phyloP scores from a whole-genome alignment of 192 early-diverging fungal species.

The Chytriomyces hyalinus region DNA sequence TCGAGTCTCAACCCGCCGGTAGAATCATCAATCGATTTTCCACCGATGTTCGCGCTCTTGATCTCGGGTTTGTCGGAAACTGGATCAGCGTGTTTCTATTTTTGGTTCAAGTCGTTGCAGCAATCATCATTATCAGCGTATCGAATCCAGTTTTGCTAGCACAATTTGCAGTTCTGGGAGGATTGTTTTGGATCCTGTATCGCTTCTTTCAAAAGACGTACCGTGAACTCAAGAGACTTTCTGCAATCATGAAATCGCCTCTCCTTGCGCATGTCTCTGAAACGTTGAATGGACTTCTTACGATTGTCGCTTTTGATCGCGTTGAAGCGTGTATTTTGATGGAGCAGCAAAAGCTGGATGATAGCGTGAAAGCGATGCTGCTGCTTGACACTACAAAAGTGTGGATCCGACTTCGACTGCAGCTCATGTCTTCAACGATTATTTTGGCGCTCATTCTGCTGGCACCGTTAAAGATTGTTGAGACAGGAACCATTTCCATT shows the following conservation, averaged over 20 bases:
- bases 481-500: not conserved
- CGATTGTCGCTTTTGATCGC: conserved; percentile 34
- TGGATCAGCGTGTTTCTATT: not conserved
- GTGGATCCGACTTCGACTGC: conserved; percentile 38
- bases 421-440: conserved; percentile 24
- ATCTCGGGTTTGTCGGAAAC: not conserved
- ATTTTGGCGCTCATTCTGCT: conserved; percentile 22
- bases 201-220: conserved; percentile 33
- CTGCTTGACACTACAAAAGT: not conserved
- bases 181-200: conserved; percentile 8
- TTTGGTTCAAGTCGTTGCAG: not conserved
- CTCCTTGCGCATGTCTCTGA: conserved; percentile 44
- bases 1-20: conserved; percentile 68
- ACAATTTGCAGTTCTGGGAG: not conserved
- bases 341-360: conserved; percentile 26
- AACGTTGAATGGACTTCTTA: conserved; percentile 41
- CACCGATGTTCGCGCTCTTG: conserved; percentile 1
- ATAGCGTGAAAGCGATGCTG: not conserved
- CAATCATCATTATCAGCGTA: not conserved
- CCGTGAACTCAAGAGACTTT: conserved; percentile 44
- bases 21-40: conserved; percentile 65
- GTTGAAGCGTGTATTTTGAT: conserved; percentile 11
- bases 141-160: not conserved
- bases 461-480: not conserved
- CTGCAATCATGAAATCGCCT: conserved; percentile 38